phyloP scores from a whole-genome alignment of 257 asterid genomes.

The Verbena officinalis region DNA sequence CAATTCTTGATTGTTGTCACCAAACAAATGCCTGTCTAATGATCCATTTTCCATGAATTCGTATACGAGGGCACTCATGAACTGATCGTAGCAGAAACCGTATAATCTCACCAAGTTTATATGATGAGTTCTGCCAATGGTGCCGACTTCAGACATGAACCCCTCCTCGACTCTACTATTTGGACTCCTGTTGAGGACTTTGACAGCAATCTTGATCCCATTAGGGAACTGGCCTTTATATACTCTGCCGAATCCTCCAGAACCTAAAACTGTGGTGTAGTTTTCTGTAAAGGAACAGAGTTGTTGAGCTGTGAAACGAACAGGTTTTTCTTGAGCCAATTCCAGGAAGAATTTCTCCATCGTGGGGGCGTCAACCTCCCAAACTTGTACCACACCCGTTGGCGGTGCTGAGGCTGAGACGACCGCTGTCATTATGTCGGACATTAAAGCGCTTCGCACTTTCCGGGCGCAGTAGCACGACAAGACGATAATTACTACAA shows the following conservation, averaged over 20 bases:
- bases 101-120: conserved; percentile 36
- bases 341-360: conserved; percentile 38
- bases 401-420: conserved; percentile 12
- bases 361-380: conserved; percentile 36
- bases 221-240: conserved; percentile 44
- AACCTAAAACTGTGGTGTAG: conserved; percentile 27
- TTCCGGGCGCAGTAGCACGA: conserved; percentile 26
- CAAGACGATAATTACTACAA: conserved; percentile 3
- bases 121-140: conserved; percentile 42
- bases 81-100: conserved; percentile 41
- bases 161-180: conserved; percentile 32
- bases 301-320: conserved; percentile 40
- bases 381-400: conserved; percentile 13
- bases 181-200: conserved; percentile 32
- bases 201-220: conserved; percentile 38
- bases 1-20: conserved; percentile 11
- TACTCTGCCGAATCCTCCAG: conserved; percentile 43
- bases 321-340: conserved; percentile 37
- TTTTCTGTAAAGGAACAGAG: conserved; percentile 34
- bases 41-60: conserved; percentile 46
- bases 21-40: conserved; percentile 36
- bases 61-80: conserved; percentile 39
- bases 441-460: conserved; percentile 21
- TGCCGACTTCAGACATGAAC: conserved; percentile 47
- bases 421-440: conserved; percentile 27